Conservation (phyloP, 2,329 filamentous ascomycete species). For the Madurella fahalii region DNA sequence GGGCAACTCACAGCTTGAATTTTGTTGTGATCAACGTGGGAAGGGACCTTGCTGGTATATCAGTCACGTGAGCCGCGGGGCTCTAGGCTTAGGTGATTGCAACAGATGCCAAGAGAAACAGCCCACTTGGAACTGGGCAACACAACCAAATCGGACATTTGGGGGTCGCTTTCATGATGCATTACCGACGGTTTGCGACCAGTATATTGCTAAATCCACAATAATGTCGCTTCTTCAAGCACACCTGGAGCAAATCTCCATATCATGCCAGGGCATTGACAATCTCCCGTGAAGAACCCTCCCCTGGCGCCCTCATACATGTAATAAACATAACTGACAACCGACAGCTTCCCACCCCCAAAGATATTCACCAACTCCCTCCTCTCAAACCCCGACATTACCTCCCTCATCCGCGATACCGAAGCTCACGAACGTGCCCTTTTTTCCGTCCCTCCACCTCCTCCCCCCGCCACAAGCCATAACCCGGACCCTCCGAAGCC, state of each 20-base stretch:
- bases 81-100: no score
- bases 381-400: constrained; percentile 85
- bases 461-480: constrained; percentile 42
- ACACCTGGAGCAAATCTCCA: constrained; percentile 72
- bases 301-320: not conserved
- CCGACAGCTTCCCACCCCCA: constrained; percentile 73
- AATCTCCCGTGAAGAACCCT: constrained; percentile 58
- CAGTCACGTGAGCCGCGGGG: no score
- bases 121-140: not conserved
- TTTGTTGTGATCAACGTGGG: no score
- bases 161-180: not conserved
- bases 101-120: constrained; percentile 1
- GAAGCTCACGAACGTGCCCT: constrained; percentile 91
- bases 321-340: constrained; percentile 4
- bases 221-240: constrained; percentile 65
- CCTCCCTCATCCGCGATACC: constrained; percentile 88
- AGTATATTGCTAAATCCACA: constrained; percentile 1
- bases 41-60: no score
- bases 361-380: constrained; percentile 95
- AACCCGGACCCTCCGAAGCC: constrained; percentile 44
- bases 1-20: no score
- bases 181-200: not conserved
- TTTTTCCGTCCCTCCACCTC: constrained; percentile 80
- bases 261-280: constrained; percentile 72
- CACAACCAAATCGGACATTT: no score